Conservation (phyloP, 169 alveolate species). For the Plasmodium coatneyi region DNA sequence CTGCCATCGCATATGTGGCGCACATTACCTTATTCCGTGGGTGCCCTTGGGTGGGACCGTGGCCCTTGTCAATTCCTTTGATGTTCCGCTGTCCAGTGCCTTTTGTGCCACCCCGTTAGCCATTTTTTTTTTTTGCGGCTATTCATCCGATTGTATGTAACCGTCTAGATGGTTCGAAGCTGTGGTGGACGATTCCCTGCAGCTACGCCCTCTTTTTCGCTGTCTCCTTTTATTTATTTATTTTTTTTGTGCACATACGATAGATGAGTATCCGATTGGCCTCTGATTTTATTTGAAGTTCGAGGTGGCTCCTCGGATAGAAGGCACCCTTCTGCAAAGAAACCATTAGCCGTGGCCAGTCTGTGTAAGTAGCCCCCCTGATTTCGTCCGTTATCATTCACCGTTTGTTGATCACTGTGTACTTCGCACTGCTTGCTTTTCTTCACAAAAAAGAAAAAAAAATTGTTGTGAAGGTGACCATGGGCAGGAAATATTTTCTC, state of each 20-base stretch:
- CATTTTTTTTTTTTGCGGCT: not conserved
- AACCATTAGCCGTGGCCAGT: not conserved
- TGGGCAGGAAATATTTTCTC: not conserved
- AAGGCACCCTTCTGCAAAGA: not conserved
- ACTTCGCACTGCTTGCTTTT: not conserved
- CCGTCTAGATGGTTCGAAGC: not conserved
- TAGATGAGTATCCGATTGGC: not conserved
- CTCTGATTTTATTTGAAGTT: not conserved
- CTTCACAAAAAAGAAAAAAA: not conserved
- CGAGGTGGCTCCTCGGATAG: not conserved
- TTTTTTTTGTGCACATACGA: not conserved
- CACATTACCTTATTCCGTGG: not conserved
- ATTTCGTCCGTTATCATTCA: not conserved
- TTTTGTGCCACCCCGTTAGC: not conserved
- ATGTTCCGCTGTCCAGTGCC: not conserved
- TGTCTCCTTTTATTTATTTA: not conserved
- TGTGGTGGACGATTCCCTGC: not conserved
- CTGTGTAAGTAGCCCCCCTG: not conserved
- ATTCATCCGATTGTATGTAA: not conserved
- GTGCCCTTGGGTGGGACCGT: not conserved
- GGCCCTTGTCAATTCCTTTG: not conserved
- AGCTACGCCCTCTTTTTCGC: not conserved
- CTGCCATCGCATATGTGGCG: not conserved
- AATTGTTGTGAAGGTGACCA: not conserved
- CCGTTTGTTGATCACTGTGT: not conserved